Percentiles rank a stretch among this genome's conserved stretches.
These are phyloP conservation scores for Tephrocybe sp. DNA, from an alignment of 768 basidiomycete species.

Conservation along the genomic window DNA sequence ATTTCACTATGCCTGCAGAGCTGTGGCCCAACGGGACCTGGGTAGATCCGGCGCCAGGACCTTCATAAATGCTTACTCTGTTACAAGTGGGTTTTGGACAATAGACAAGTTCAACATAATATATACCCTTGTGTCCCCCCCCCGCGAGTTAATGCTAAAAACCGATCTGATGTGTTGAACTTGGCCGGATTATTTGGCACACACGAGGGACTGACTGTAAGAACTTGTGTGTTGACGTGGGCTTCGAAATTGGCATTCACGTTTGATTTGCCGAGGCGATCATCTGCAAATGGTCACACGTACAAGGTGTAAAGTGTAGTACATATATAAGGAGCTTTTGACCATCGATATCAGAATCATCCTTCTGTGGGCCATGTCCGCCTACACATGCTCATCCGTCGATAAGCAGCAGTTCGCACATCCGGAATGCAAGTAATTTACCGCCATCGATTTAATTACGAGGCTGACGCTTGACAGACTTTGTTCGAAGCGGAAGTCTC, in stretches of 20 bases:
- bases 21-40: constrained; percentile 82
- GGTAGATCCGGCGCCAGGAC: constrained; percentile 71
- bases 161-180: too few species aligned
- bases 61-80: constrained; percentile 38
- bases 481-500: constrained; percentile 21
- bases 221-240: too few species aligned
- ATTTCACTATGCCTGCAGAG: constrained; percentile 79
- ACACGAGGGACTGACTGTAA: too few species aligned
- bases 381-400: constrained; percentile 7
- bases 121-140: too few species aligned
- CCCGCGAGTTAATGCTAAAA: too few species aligned
- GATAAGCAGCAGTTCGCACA: constrained; percentile 14
- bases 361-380: constrained; percentile 9
- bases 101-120: too few species aligned
- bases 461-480: constrained; percentile 19
- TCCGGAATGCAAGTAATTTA: constrained; percentile 15
- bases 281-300: constrained; percentile 9
- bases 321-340: constrained; percentile 2
- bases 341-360: constrained; percentile 5
- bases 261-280: constrained; percentile 6
- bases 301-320: background rate
- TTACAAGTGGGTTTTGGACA: background rate
- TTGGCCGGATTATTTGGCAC: too few species aligned
- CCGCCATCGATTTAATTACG: background rate
- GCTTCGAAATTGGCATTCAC: background rate